Evolutionary conservation across 2,329 filamentous ascomycete genomes (phyloP), one percentile per base, ranked within the genome.

Genomic region (Pseudogymnoascus sp.): DNA sequence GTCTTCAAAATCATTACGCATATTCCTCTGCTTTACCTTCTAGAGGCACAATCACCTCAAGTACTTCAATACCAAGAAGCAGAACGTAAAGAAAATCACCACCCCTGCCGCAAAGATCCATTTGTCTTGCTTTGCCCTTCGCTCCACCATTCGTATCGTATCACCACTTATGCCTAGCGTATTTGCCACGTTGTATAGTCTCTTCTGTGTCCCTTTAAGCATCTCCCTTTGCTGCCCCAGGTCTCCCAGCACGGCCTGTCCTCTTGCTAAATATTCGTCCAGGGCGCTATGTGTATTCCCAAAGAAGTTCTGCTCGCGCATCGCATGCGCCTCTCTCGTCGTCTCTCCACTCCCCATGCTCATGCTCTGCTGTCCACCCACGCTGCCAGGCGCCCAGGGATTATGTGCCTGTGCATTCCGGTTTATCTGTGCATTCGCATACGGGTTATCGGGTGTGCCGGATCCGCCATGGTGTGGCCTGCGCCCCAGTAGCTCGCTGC

Each of bases 41-140:
- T n/a, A 15, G 26, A 15, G 50, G 17, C 15, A 13, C 1, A 1
- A 29, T 53, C 31, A 93, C 73, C 90, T 80, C 76, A 99, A 75
- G 73, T 85, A 97, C 76, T 93, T 89, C 72, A 99, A 74, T 63
- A 96, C 92, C 67, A 95, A 77, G 86, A 91, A 97, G 76, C 93
- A 96, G 74, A 99, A 99, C 38, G 84, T 73, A 71, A 97, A 90
- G 75, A 99, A 99, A 37, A 95, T 76, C 4, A 96, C 76, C 2
- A 93, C 91, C 0, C 95, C 92, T 0, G 80, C 89, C 82, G 89
- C 90, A 75, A 99, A 99, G 37, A 99, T 96, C 92, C 93, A 97
- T 77, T 97, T 97, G 75, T 99, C 95, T 79, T 97, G 90, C 75
- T 87, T 89, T 60, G 95, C 92, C 66, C 95, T 82, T 69, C 95